Conservation (phyloP, 176 grass and related monocot species). For the Oryza meridionalis region DNA sequence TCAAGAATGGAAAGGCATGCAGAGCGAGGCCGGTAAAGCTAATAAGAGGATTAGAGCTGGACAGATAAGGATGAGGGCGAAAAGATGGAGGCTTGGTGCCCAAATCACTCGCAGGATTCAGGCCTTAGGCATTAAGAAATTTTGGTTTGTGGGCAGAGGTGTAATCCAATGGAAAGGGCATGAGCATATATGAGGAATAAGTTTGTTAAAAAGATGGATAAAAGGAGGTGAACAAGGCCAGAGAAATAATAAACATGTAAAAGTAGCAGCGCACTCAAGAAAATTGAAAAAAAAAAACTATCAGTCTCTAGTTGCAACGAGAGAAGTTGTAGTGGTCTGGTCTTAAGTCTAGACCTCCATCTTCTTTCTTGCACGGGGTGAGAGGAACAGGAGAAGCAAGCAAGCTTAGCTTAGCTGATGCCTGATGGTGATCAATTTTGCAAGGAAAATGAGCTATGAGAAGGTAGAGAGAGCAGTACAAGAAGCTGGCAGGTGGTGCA, state of each 20-base stretch:
- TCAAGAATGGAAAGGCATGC: conserved; percentile 59
- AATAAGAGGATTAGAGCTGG: conserved; percentile 44
- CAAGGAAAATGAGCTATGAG: conserved; percentile 1
- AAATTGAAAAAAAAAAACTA: conserved; percentile 52
- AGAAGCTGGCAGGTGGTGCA: conserved; percentile 53
- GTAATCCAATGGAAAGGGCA: conserved; percentile 72
- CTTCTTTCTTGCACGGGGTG: conserved; percentile 2
- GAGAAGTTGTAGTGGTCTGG: conserved; percentile 1
- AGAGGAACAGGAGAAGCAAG: conserved; percentile 2
- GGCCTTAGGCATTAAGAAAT: conserved; percentile 59
- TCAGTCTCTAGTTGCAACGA: conserved; percentile 7
- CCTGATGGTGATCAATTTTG: background rate
- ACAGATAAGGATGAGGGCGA: conserved; percentile 71
- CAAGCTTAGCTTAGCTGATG: background rate
- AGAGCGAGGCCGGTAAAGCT: conserved; percentile 29
- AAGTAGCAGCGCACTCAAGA: conserved; percentile 52
- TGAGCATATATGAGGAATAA: conserved; percentile 48
- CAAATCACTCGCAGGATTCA: conserved; percentile 51
- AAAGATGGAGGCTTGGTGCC: conserved; percentile 51
- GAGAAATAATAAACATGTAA: conserved; percentile 34
- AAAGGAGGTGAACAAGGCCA: conserved; percentile 48
- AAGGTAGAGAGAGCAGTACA: conserved; percentile 43
- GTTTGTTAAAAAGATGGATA: conserved; percentile 74
- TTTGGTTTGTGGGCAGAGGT: conserved; percentile 60
- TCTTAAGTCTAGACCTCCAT: background rate